Evolutionary conservation across 306 rosid species (phyloP).

Genomic region (Quercus glauca): DNA sequence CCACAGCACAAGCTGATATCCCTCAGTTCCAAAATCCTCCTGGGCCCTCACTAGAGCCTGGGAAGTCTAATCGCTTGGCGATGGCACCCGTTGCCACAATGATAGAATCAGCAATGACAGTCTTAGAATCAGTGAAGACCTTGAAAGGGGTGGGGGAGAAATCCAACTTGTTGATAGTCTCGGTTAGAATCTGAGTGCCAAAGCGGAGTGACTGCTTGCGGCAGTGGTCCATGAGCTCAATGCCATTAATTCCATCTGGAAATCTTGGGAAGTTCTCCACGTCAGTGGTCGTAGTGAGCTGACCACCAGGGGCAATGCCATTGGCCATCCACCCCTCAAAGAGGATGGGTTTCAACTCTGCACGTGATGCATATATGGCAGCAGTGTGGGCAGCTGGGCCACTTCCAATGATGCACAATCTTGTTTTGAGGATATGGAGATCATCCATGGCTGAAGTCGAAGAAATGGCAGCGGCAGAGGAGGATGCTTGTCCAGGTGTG

Average conservation of each 20-base stretch:
- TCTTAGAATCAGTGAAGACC: conserved; percentile 52
- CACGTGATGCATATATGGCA: conserved; percentile 84
- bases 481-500: neutral
- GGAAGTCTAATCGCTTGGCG: conserved; percentile 60
- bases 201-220: conserved; percentile 63
- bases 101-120: conserved; percentile 54
- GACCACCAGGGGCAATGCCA: conserved; percentile 83
- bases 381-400: conserved; percentile 87
- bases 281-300: conserved; percentile 87
- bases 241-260: conserved; percentile 66
- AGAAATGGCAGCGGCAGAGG: conserved; percentile 5
- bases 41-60: conserved; percentile 63
- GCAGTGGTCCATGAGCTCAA: conserved; percentile 73
- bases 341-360: conserved; percentile 77
- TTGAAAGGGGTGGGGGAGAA: conserved; percentile 61
- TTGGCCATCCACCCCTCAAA: conserved; percentile 94
- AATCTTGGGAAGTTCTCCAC: conserved; percentile 92
- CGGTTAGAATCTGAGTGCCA: conserved; percentile 79
- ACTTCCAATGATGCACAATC: conserved; percentile 79
- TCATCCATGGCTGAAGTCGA: conserved; percentile 34
- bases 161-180: conserved; percentile 68
- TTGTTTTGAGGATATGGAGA: conserved; percentile 43
- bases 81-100: conserved; percentile 85
- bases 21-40: conserved; percentile 86
- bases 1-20: conserved; percentile 79